Evolutionary conservation across 2,329 filamentous ascomycete species (phyloP).

Genomic region (Alternaria sp.): DNA sequence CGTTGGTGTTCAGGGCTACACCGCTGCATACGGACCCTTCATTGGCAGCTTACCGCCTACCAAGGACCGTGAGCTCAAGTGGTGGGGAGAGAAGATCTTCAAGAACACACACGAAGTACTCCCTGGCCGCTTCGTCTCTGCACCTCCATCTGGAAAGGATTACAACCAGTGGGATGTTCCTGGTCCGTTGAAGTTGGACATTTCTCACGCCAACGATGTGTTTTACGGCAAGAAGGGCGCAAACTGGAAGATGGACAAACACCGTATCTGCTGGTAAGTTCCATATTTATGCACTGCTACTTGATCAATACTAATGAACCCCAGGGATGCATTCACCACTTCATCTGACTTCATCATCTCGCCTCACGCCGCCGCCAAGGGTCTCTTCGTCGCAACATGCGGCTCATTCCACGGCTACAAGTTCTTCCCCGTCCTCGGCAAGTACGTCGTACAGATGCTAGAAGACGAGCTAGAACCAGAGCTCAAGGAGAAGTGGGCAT

Average conservation of each 20-base stretch:
- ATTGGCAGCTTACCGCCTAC: slow-evolving; percentile 46
- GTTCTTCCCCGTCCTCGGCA: slow-evolving; percentile 66
- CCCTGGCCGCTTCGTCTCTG: slow-evolving; percentile 65
- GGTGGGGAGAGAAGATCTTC: slow-evolving; percentile 49
- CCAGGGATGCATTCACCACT: slow-evolving; percentile 70
- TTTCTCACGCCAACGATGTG: slow-evolving; percentile 64
- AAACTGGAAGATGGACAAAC: slow-evolving; percentile 67
- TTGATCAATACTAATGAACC: slow-evolving; percentile 7
- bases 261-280: slow-evolving; percentile 71
- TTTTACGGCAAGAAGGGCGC: slow-evolving; percentile 68
- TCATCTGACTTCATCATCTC: slow-evolving; percentile 66
- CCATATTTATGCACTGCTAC: background rate
- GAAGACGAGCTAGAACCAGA: slow-evolving; percentile 52
- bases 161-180: slow-evolving; percentile 72
- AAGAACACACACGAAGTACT: slow-evolving; percentile 45
- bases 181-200: slow-evolving; percentile 64
- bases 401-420: slow-evolving; percentile 71
- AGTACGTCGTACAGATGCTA: slow-evolving; percentile 62
- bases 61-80: slow-evolving; percentile 46
- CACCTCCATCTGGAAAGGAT: slow-evolving; percentile 64
- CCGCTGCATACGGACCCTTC: slow-evolving; percentile 41
- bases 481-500: slow-evolving; percentile 70
- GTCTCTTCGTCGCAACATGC: slow-evolving; percentile 66
- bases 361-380: slow-evolving; percentile 56
- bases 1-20: slow-evolving; percentile 45